Base-by-base conservation (phyloP, 2,329 filamentous ascomycete genomes). In the Alternaria panax region DNA sequence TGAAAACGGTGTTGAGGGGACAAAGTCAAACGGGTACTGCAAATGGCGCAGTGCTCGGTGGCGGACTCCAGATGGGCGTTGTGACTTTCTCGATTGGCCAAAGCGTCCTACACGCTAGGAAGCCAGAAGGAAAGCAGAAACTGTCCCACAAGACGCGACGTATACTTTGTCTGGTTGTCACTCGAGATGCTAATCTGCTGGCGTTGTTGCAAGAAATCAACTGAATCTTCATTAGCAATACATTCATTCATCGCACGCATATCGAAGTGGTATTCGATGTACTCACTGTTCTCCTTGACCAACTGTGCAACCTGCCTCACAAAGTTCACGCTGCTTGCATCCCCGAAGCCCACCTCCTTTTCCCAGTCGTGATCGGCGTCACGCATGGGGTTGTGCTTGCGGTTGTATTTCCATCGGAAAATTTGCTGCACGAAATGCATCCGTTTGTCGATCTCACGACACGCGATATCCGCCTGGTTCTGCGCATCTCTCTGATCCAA, bases 361-460 rank as follows among this genome's bases (percentile, higher is more conserved):
- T 78, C 79, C 70, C 75, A 79, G 28, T 75, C 75, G 32, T 74
- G 74, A 14, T 80, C 79, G 2, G 66, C 45, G 28, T 78, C 73
- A 4, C 69, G 63, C 62, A 82, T 74, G 22, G 76, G 79, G 57
- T 78, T 80, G 60, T 70, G 75, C 65, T 74, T 79, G 60, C 79
- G 78, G 48, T 81, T 79, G 65, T 83, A 83, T 66, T 83, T 83
- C 77, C 77, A 80, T 36, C 80, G 71, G 68, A 83, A 84, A 12
- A 84, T 75, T 18, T 78, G 78, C 51, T 78, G 72, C 45, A 84
- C 71, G 55, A 84, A 79, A 14, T 72, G 68, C 67, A 81, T 83
- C 11, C 79, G 71, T 22, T 76, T 71, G 42, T 84, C 82, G 45
- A 84, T 83, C 11, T 79, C 75, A 22, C 75, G 62, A 57, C 80